Conservation (phyloP, 106 monocot genomes). For the Dendrobium huoshanense region DNA sequence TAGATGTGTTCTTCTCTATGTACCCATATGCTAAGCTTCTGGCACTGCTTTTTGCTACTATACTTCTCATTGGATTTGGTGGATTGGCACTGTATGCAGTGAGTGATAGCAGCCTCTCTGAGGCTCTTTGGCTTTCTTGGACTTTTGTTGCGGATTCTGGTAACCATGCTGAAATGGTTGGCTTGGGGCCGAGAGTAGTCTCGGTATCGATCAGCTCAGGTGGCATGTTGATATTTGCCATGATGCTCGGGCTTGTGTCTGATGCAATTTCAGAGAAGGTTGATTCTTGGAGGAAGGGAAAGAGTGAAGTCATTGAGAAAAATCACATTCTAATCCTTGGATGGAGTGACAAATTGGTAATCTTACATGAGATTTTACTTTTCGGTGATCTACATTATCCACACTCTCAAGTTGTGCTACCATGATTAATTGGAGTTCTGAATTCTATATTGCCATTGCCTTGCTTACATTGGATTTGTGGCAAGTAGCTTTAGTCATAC, state of each 20-base stretch:
- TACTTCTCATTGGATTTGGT: constrained; percentile 76
- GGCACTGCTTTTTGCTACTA: constrained; percentile 77
- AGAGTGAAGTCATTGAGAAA: constrained; percentile 89
- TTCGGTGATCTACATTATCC: neutral
- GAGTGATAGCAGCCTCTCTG: constrained; percentile 45
- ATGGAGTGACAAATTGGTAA: constrained; percentile 99
- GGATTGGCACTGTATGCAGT: constrained; percentile 74
- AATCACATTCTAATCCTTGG: constrained; percentile 88
- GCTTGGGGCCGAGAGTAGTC: constrained; percentile 62
- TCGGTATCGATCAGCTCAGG: constrained; percentile 87
- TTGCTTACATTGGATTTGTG: neutral
- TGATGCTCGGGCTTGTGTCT: constrained; percentile 93
- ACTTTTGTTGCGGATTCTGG: constrained; percentile 96
- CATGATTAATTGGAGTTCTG: neutral
- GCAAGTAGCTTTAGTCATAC: neutral
- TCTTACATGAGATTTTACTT: neutral
- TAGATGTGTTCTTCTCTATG: constrained; percentile 86
- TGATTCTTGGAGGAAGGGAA: constrained; percentile 95
- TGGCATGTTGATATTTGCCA: constrained; percentile 92
- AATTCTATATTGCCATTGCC: neutral
- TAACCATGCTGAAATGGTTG: constrained; percentile 78
- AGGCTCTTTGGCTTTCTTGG: constrained; percentile 93
- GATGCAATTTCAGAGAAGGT: constrained; percentile 98
- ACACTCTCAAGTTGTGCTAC: neutral
- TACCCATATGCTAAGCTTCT: constrained; percentile 93